phyloP scores from a whole-genome alignment of 225 moss, liverwort and hornwort genomes.

The Pseudisothecium myosuroides region DNA sequence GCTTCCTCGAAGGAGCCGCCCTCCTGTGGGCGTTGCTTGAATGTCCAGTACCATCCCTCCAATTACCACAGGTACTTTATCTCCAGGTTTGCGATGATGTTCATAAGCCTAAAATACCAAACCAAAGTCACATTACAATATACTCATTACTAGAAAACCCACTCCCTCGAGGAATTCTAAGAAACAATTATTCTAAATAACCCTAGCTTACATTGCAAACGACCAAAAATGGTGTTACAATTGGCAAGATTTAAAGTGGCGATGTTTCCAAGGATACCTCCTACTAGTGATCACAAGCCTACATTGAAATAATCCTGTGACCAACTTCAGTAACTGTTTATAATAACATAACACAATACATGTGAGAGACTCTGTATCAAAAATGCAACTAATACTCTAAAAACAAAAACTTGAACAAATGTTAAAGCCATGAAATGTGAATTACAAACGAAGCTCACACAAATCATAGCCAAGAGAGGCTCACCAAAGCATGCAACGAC shows the following conservation, averaged over 20 bases:
- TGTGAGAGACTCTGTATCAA: background rate
- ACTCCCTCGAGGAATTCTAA: background rate
- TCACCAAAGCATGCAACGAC: constrained; percentile 45
- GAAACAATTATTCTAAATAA: background rate
- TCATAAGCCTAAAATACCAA: constrained; percentile 14
- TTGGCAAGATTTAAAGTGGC: background rate
- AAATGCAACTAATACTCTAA: background rate
- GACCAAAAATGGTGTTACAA: background rate
- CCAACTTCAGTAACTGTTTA: background rate
- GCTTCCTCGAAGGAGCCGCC: constrained; percentile 31
- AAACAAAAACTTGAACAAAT: background rate
- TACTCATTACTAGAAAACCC: background rate
- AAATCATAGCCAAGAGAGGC: background rate
- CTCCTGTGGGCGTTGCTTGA: constrained; percentile 39
- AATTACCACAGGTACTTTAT: constrained; percentile 32
- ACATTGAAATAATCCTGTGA: background rate
- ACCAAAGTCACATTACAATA: background rate
- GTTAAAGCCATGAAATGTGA: background rate
- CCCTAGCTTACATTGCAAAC: background rate
- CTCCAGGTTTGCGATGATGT: constrained; percentile 9
- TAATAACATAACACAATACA: background rate
- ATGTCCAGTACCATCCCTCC: constrained; percentile 62
- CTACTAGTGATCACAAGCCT: background rate
- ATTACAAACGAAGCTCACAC: background rate
- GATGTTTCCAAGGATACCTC: background rate